Conservation (phyloP, 371 early-diverging fungal species). For the Apophysomyces trapeziformis region DNA sequence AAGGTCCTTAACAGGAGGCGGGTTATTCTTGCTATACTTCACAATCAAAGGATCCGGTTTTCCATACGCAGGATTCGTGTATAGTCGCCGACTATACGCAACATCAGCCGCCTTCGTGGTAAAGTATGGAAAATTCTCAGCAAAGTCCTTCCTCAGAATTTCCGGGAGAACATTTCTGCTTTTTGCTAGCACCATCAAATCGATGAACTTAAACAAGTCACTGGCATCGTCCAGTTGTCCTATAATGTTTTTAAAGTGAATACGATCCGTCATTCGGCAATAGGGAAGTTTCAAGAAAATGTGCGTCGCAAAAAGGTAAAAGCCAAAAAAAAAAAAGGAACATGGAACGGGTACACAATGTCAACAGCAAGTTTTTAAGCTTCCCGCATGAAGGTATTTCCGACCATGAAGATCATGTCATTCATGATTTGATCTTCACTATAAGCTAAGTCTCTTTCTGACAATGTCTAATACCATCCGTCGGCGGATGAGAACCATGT, state of each 20-base stretch:
- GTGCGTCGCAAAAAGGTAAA: too few relatives aligned
- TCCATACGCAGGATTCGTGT: not conserved
- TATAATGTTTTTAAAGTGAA: too few relatives aligned
- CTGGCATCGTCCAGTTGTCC: too few relatives aligned
- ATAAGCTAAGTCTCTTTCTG: constrained; percentile 20
- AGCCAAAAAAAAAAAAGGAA: too few relatives aligned
- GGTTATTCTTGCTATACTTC: not conserved
- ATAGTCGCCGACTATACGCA: not conserved
- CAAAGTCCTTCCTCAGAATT: not conserved
- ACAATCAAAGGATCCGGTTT: not conserved
- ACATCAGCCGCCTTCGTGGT: not conserved
- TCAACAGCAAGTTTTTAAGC: too few relatives aligned
- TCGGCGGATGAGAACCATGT: constrained; percentile 75
- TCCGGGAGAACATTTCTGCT: not conserved
- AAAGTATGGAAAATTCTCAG: not conserved
- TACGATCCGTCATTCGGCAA: too few relatives aligned
- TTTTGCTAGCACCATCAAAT: too few relatives aligned
- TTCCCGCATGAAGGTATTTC: too few relatives aligned
- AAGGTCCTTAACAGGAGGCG: not conserved
- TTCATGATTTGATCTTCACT: not conserved
- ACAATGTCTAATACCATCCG: constrained; percentile 80
- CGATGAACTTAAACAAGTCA: too few relatives aligned
- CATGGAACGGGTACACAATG: too few relatives aligned
- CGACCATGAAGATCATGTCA: too few relatives aligned
- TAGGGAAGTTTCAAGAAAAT: too few relatives aligned